Base-by-base conservation (phyloP, 2,329 filamentous ascomycete genomes). In the Penicillium sp. region DNA sequence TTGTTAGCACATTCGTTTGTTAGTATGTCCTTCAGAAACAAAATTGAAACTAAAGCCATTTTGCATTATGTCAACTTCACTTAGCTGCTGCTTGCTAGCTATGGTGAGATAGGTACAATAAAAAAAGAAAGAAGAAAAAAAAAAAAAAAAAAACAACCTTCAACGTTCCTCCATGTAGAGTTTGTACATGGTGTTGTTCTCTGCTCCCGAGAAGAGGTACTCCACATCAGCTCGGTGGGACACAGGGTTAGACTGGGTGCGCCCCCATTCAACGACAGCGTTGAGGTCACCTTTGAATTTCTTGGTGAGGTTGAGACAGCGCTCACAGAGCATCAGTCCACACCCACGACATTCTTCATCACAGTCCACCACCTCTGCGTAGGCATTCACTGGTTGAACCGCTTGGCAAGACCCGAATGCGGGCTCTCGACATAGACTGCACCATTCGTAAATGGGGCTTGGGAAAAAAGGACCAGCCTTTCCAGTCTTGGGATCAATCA, bases 361-460 rank as follows among this genome's bases (percentile, higher is more conserved):
- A 15, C 33, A 41, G 10, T 54, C 27, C 19, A 54, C 37, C 6
- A 38, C 33, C 4, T 29, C 42, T 0, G 35, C 52, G 6, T 49
- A 25, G 13, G n/a, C 54, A 40, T 59, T 53, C 0, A 60, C 25
- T 0, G 25, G 21, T n/a, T 69, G 63, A 6, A 48, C 29, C 0
- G 56, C 56, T 6, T 58, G 46, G 52, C 78, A 81, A 21, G 64
- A 63, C 38, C 72, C 75, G 3, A 69, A 69, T 0, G 77, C 78
- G 1, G 75, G 71, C 12, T 66, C 66, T 3, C 72, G 71, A 51
- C 79, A 81, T 1, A 81, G 48, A 4, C 68, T 68, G 60, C 79
- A 81, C 73, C 75, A 80, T 6, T 61, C 19, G 13, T 66, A 56
- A 31, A 56, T 41, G 27, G 69, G 9, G 13, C 6, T 58, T 27